phyloP scores from a whole-genome alignment of 2,329 filamentous ascomycete species.

The Cladosporium sp. region DNA sequence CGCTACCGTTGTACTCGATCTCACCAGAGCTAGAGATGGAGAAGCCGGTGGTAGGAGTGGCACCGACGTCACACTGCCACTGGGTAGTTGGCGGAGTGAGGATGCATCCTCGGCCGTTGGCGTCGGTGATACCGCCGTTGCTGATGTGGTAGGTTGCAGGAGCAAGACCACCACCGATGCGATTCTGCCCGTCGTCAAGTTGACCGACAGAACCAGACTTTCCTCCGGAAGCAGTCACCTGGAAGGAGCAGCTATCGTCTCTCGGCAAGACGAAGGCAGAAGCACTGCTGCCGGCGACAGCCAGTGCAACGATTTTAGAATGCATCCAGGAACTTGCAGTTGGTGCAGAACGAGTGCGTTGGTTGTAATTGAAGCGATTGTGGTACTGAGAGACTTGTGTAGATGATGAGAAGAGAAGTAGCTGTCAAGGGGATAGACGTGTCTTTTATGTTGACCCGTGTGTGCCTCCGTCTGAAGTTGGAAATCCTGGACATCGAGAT shows the following conservation, averaged over 20 bases:
- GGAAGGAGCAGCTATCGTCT: slow-evolving; percentile 25
- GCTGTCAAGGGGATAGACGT: neutral
- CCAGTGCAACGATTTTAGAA: slow-evolving; percentile 20
- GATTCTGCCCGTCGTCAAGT: slow-evolving; percentile 52
- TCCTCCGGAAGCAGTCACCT: slow-evolving; percentile 26
- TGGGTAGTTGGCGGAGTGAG: slow-evolving; percentile 61
- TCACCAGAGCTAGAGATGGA: slow-evolving; percentile 51
- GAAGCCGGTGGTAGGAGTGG: slow-evolving; percentile 56
- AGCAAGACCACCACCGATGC: slow-evolving; percentile 49
- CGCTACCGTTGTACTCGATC: slow-evolving; percentile 53
- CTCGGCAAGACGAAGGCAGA: slow-evolving; percentile 24
- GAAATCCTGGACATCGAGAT: neutral
- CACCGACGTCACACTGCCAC: slow-evolving; percentile 62
- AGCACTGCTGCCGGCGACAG: slow-evolving; percentile 22
- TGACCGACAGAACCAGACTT: slow-evolving; percentile 26
- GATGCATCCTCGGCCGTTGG: slow-evolving; percentile 61
- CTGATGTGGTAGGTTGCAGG: slow-evolving; percentile 54
- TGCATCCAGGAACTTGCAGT: neutral
- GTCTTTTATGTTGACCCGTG: neutral
- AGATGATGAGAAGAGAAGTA: neutral
- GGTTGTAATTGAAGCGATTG: neutral
- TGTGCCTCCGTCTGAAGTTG: neutral
- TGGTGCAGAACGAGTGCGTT: neutral
- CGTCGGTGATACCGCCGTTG: slow-evolving; percentile 55
- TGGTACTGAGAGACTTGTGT: neutral